Evolutionary conservation across 2,329 filamentous ascomycete species (phyloP).

Genomic region (Trichophyton mentagrophytes): DNA sequence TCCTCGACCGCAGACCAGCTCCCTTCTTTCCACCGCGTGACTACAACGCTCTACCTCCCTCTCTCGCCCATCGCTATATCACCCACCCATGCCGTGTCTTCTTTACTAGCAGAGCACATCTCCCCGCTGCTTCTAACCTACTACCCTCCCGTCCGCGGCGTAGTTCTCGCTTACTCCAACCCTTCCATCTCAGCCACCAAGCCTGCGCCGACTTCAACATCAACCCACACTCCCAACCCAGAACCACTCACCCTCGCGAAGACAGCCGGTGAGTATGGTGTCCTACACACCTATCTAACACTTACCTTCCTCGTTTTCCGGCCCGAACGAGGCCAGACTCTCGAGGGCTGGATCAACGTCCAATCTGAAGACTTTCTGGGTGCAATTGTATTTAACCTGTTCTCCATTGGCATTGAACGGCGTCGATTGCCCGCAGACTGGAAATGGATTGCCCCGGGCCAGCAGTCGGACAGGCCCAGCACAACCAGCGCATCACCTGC

Average conservation of each 20-base stretch:
- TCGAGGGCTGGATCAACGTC: slow-evolving; percentile 72
- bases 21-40: slow-evolving; percentile 68
- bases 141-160: slow-evolving; percentile 45
- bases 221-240: slow-evolving; percentile 23
- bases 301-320: slow-evolving; percentile 76
- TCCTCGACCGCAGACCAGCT: background rate
- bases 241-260: slow-evolving; percentile 31
- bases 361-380: slow-evolving; percentile 84
- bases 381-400: slow-evolving; percentile 77
- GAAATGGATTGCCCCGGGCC: slow-evolving; percentile 59
- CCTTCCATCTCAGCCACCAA: slow-evolving; percentile 30
- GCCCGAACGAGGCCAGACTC: slow-evolving; percentile 56
- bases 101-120: slow-evolving; percentile 48
- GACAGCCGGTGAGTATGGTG: slow-evolving; percentile 65
- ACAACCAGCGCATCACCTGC: background rate
- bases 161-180: slow-evolving; percentile 43
- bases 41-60: slow-evolving; percentile 58
- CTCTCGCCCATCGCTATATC: slow-evolving; percentile 45
- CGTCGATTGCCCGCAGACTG: slow-evolving; percentile 63
- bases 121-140: slow-evolving; percentile 52
- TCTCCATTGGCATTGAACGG: slow-evolving; percentile 77
- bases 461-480: slow-evolving; percentile 12
- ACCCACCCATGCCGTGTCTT: slow-evolving; percentile 42
- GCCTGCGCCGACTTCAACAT: slow-evolving; percentile 28
- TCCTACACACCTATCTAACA: slow-evolving; percentile 76